Evolutionary conservation across 495 filamentous ascomycete species (phyloP).

Genomic region (Penicillium silybi): DNA sequence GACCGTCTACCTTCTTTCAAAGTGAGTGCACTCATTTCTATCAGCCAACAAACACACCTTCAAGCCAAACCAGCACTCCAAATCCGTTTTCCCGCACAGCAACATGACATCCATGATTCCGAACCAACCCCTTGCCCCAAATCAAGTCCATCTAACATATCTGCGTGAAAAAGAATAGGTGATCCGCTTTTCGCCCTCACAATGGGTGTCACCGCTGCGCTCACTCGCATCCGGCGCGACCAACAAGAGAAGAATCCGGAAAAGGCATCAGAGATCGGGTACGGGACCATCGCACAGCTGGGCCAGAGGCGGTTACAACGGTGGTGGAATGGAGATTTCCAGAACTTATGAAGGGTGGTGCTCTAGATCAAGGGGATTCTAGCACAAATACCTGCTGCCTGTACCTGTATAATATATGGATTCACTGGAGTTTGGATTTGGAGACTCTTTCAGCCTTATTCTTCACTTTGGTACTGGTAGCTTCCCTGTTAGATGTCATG

Average conservation of each 20-base stretch:
- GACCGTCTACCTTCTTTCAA: slow-evolving; percentile 41
- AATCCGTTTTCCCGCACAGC: not conserved
- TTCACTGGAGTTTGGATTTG: not conserved
- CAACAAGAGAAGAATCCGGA: slow-evolving; percentile 57
- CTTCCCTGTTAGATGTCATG: too few species aligned
- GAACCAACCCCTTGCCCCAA: not conserved
- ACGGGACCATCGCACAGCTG: slow-evolving; percentile 24
- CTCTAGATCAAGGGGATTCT: too few species aligned
- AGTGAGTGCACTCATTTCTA: slow-evolving; percentile 21
- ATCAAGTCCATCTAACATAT: slow-evolving; percentile 4
- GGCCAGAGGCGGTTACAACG: slow-evolving; percentile 33
- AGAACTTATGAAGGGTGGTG: slow-evolving; percentile 25
- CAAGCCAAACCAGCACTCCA: too few species aligned
- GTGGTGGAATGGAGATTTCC: slow-evolving; percentile 47
- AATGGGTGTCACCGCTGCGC: slow-evolving; percentile 65
- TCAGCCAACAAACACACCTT: not conserved
- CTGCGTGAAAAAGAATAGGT: slow-evolving; percentile 46
- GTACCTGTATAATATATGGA: not conserved
- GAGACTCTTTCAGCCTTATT: too few species aligned
- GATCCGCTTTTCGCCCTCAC: slow-evolving; percentile 85
- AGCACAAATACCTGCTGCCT: too few species aligned
- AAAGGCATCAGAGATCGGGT: slow-evolving; percentile 29
- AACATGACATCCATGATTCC: not conserved
- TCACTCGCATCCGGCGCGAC: slow-evolving; percentile 68
- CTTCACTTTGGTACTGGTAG: too few species aligned